Evolutionary conservation across 2,329 filamentous ascomycete species (phyloP), one percentile per base, ranked within the genome.

Genomic region (Aspergillus sp.): DNA sequence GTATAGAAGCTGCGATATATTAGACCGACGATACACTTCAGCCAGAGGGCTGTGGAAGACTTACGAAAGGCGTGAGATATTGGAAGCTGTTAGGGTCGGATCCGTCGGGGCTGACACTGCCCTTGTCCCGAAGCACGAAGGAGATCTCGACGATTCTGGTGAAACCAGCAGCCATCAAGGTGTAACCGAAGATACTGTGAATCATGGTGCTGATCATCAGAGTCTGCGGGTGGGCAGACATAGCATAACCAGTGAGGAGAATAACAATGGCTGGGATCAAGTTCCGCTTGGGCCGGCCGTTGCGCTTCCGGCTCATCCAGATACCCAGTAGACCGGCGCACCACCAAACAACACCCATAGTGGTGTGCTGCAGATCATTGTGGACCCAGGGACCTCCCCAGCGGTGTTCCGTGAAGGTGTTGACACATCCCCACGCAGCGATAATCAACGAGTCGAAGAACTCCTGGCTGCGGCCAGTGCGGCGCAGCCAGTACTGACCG

Each of bases 321-420:
- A 99, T 85, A 45, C 95, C 95, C 10, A 94, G 85, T 30, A 99
- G 80, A 23, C 95, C 95, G 7, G 95, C 94, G 69, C 88, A 91
- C 94, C 94, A 99, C 95, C 95, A 99, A 55, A 99, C 88, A 63
- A 99, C 87, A n/a, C 95, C 95, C 94, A 99, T 98, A n/a, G 91
- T 91, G 0, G 95, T 99, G 76, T 99, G 95, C 76, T 99, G 94
- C 79, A 97, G 87, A 76, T 99, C 95, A 72, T 97, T 98, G 77
- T 86, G 87, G 55, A 90, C 92, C 95, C 95, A 99, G 0, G 86
- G 84, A 1, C 83, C 83, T 57, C 95, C 95, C 95, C 95, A 99
- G 55, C 90, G 87, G 74, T 99, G 95, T 77, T 98, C 95, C 17
- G 95, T 99, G 69, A 99, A 98, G 8, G 95, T 98, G 77, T 98